Conservation (phyloP, 2,329 filamentous ascomycete species). For the Lasiodiplodia theobromae region DNA sequence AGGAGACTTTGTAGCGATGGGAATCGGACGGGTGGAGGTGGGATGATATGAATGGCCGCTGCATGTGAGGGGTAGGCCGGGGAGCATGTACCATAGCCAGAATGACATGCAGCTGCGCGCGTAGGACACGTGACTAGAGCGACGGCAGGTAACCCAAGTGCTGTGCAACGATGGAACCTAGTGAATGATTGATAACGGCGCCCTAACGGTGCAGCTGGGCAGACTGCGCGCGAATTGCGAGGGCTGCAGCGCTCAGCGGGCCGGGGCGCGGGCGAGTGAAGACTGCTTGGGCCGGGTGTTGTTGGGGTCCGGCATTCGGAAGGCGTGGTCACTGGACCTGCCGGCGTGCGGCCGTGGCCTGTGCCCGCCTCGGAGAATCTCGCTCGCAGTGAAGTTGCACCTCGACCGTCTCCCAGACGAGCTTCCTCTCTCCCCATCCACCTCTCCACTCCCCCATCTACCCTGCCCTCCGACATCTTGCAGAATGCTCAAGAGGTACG, state of each 20-base stretch:
- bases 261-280: slow-evolving; percentile 10
- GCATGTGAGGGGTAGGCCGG: slow-evolving; percentile 10
- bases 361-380: slow-evolving; percentile 27
- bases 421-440: slow-evolving; percentile 34
- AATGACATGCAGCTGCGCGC: slow-evolving; percentile 19
- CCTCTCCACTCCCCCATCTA: slow-evolving; percentile 42
- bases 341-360: neutral
- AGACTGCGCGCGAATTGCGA: too few species aligned
- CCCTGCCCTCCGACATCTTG: slow-evolving; percentile 52
- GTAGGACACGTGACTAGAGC: neutral
- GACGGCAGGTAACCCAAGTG: neutral
- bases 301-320: slow-evolving; percentile 26
- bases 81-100: slow-evolving; percentile 18
- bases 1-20: slow-evolving; percentile 39
- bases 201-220: neutral
- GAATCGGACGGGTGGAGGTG: neutral
- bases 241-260: neutral
- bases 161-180: neutral
- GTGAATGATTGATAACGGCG: neutral
- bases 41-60: neutral
- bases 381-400: slow-evolving; percentile 28
- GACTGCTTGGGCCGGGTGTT: neutral
- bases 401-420: slow-evolving; percentile 28
- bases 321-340: slow-evolving; percentile 19
- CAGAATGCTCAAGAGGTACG: slow-evolving; percentile 70